phyloP scores from a whole-genome alignment of 345 rosid genomes.

The Eucalyptus polyanthemos region DNA sequence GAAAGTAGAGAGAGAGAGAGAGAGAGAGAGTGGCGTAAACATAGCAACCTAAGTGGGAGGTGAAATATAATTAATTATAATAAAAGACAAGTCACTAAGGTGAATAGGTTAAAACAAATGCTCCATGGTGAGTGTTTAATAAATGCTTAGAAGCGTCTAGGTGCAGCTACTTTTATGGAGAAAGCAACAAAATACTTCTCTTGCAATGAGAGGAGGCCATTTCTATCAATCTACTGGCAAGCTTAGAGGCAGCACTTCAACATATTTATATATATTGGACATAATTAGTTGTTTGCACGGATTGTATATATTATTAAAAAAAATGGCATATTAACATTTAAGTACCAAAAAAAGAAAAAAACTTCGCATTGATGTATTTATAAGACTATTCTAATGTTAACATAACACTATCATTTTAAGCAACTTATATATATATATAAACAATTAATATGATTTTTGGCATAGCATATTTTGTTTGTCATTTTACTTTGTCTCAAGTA shows the following conservation, averaged over 20 bases:
- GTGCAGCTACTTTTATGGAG: neutral
- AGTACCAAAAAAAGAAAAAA: neutral
- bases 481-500: neutral
- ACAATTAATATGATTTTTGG: neutral
- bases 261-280: neutral
- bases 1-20: neutral
- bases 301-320: neutral
- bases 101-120: neutral
- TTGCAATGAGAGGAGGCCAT: neutral
- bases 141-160: neutral
- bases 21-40: neutral
- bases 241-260: neutral
- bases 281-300: neutral
- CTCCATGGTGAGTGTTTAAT: neutral
- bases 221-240: neutral
- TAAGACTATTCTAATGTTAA: neutral
- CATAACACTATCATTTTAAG: neutral
- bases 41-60: neutral
- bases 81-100: neutral
- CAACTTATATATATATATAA: neutral
- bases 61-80: neutral
- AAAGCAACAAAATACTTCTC: neutral
- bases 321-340: neutral
- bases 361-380: neutral
- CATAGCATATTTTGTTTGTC: neutral